Evolutionary conservation across 352 stramenopile genomes (phyloP).

Genomic region (Plasmopara viticola): DNA sequence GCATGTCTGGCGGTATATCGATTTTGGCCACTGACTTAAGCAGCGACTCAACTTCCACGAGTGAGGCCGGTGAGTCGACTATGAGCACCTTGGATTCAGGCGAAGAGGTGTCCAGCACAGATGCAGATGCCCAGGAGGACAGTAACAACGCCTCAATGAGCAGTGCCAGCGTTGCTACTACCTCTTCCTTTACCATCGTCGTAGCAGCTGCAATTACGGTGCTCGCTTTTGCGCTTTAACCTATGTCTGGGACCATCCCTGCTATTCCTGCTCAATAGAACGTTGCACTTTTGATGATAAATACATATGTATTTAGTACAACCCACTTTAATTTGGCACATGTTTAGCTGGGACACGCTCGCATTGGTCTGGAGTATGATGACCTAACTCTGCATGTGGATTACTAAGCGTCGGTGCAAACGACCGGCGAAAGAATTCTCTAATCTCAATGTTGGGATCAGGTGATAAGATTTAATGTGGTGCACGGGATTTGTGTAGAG

Average conservation of each 20-base stretch:
- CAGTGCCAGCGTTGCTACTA: constrained; percentile 6
- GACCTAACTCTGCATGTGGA: neutral
- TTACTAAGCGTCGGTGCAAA: neutral
- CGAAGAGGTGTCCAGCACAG: neutral
- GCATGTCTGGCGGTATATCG: constrained; percentile 21
- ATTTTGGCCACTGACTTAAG: constrained; percentile 11
- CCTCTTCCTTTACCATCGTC: constrained; percentile 12
- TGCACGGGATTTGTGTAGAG: neutral
- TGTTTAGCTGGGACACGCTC: too few relatives aligned
- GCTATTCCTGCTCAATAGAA: constrained; percentile 8
- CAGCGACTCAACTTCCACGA: constrained; percentile 7
- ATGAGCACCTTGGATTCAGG: constrained; percentile 10
- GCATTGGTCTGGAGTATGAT: neutral
- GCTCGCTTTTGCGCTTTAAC: constrained; percentile 22
- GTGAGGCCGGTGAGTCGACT: constrained; percentile 4
- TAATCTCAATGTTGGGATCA: too few relatives aligned
- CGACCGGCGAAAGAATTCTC: too few relatives aligned
- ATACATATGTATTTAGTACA: too few relatives aligned
- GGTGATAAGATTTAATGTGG: neutral
- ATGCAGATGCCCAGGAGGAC: constrained; percentile 6
- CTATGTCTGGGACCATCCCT: constrained; percentile 7
- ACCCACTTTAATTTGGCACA: too few relatives aligned
- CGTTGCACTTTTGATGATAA: constrained; percentile 10
- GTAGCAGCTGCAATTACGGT: constrained; percentile 9
- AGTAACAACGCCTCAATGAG: constrained; percentile 12